A percentile compares a stretch with the other conserved stretches of the same genome.
Conservation (phyloP, 1,139 yeast species). For the Suhomyces atakaporum region DNA sequence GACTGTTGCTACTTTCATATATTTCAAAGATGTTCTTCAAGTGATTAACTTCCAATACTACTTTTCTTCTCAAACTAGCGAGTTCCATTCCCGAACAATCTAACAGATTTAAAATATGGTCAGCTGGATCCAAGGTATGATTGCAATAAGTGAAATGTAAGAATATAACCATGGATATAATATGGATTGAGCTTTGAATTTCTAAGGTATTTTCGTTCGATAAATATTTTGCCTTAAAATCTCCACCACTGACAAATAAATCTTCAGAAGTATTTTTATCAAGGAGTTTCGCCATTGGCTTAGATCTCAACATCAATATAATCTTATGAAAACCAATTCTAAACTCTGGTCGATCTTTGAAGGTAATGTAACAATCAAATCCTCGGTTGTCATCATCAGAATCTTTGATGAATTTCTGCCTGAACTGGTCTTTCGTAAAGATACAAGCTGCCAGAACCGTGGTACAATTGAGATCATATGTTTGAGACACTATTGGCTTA, state of each 20-base stretch:
- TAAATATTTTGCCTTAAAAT: conserved; percentile 27
- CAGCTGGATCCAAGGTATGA: conserved; percentile 14
- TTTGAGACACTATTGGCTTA: conserved; percentile 4
- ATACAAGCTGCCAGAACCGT: not conserved
- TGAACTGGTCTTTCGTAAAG: not conserved
- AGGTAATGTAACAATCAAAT: conserved; percentile 28
- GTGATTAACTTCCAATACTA: conserved; percentile 19
- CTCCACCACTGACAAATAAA: conserved; percentile 20
- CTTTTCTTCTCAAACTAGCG: conserved; percentile 9
- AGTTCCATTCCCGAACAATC: conserved; percentile 1
- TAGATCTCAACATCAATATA: conserved; percentile 32
- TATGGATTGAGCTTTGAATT: conserved; percentile 23
- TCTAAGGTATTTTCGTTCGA: conserved; percentile 15
- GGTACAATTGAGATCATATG: conserved; percentile 5
- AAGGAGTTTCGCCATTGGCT: conserved; percentile 26
- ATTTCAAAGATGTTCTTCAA: conserved; percentile 18
- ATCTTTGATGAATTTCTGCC: conserved; percentile 1
- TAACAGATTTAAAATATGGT: conserved; percentile 6
- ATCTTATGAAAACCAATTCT: conserved; percentile 34
- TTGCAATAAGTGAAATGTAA: conserved; percentile 39
- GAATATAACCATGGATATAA: conserved; percentile 33
- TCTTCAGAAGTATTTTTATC: conserved; percentile 19
- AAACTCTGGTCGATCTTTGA: conserved; percentile 21
- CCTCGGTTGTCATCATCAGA: conserved; percentile 10
- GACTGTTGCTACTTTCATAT: no score